Base-by-base conservation (phyloP, 1,139 yeast species). In the Lodderomyces metapsilosis region DNA sequence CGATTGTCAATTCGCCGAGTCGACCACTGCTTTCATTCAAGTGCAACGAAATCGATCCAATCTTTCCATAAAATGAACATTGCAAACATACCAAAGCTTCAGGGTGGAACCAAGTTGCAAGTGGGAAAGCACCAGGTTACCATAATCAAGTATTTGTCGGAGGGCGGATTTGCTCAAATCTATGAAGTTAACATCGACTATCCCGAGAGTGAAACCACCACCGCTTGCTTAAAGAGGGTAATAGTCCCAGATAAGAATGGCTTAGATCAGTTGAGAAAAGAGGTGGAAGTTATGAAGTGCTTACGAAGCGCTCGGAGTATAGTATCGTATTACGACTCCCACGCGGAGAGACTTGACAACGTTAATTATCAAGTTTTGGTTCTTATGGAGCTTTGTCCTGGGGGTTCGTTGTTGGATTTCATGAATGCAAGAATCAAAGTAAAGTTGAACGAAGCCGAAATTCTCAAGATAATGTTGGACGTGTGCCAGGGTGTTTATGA, bases 241-340 rank as follows among this genome's bases (percentile, higher is more conserved):
- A 69, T 84, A 43, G 89, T 85, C 0, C 84, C 84, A 18, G 85
- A 82, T 48, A 85, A 84, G 55, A 65, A 76, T 16, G 86, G 87
- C 5, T 66, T 85, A 51, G 80, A 80, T 52, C 74, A 74, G 41
- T 62, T 84, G 42, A 62, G 94, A 35, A 84, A 82, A 39, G 94
- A 85, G 55, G 94, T 85, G 11, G 91, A 84, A 47, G 88, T 86
- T 3, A 85, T 85, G 94, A 88, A 84, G 58, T 65, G 78, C 34
- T 62, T 85, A 45, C 69, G 80, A 43, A 71, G 74, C 35, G 75
- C 78, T 35, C 64, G 75, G 42, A 72, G 75, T 54, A 79, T 84
- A 38, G 95, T 85, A 13, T 71, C 75, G 37, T 84, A 84, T 55
- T 82, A 76, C 47, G 95, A 85, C 56, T 83, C 91, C 1, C 87